These are phyloP conservation scores for Coccomyxa subellipsoidea DNA, from an alignment of 163 green algal species.

Conservation along the genomic window DNA sequence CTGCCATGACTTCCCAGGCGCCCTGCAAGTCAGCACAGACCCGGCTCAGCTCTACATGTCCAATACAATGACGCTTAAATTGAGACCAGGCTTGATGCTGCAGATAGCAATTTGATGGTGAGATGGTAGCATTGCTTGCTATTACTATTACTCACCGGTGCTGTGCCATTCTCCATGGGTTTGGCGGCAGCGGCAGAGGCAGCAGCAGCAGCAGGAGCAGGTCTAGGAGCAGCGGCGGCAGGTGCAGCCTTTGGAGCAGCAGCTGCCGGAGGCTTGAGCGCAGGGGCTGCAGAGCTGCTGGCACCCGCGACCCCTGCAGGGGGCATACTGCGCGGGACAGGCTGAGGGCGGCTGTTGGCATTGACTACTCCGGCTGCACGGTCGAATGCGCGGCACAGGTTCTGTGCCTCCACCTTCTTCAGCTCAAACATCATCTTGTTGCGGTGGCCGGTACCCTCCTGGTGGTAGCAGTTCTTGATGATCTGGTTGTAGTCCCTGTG, in stretches of 20 bases:
- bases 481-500: slow-evolving; percentile 27
- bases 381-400: slow-evolving; percentile 26
- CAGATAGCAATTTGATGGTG: no score
- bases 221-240: not conserved
- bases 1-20: not conserved
- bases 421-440: slow-evolving; percentile 30
- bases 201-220: not conserved
- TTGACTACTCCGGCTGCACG: not conserved
- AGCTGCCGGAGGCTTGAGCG: not conserved
- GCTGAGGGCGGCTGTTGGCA: not conserved
- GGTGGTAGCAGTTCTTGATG: slow-evolving; percentile 24
- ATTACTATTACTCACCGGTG: not conserved
- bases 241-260: not conserved
- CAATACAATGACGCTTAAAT: not conserved
- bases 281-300: not conserved
- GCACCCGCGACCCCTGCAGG: not conserved
- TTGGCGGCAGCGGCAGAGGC: not conserved
- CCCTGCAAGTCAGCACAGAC: not conserved
- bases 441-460: slow-evolving; percentile 9
- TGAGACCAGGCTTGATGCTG: no score
- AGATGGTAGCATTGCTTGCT: no score
- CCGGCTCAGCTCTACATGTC: not conserved
- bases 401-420: slow-evolving; percentile 15
- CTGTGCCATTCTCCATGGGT: not conserved
- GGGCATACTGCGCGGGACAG: not conserved